A percentile compares a stretch with the other conserved stretches of the same genome.
Evolutionary conservation across 257 asterid genomes (phyloP).

Genomic region (Nicotiana paniculata): DNA sequence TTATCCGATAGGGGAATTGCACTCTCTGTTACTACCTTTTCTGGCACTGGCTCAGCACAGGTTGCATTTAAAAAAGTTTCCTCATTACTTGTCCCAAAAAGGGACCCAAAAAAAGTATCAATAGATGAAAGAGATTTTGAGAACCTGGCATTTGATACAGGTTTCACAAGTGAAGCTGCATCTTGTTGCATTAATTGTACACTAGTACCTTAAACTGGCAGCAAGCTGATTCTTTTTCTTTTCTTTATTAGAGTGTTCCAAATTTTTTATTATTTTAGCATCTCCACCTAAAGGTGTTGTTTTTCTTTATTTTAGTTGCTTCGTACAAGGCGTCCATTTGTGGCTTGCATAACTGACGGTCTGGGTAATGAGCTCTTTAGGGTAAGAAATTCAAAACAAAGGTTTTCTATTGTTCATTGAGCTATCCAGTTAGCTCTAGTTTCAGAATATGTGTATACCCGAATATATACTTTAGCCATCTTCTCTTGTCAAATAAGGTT

Average conservation of each 20-base stretch:
- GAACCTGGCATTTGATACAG: neutral
- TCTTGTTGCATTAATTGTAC: neutral
- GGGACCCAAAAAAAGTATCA: neutral
- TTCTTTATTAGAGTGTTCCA: neutral
- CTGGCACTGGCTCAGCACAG: neutral
- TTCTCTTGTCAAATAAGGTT: constrained; percentile 40
- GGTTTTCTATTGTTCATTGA: neutral
- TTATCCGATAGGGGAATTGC: neutral
- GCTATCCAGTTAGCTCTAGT: neutral
- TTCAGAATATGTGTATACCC: neutral
- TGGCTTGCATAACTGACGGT: constrained; percentile 73
- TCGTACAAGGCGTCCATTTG: constrained; percentile 82
- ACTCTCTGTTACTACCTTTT: neutral
- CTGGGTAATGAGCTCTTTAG: constrained; percentile 73
- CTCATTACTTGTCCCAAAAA: neutral
- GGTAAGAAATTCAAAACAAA: constrained; percentile 35
- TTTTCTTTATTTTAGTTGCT: constrained; percentile 55
- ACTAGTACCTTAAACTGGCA: neutral
- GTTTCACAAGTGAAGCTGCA: constrained; percentile 7
- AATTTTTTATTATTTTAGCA: neutral
- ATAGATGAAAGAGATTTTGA: neutral
- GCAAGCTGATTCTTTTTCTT: neutral
- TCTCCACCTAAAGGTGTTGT: neutral
- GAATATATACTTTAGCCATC: neutral
- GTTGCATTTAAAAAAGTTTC: neutral